Base-by-base conservation (phyloP, 148 eudicot species). In the Chenopodium formosanum region DNA sequence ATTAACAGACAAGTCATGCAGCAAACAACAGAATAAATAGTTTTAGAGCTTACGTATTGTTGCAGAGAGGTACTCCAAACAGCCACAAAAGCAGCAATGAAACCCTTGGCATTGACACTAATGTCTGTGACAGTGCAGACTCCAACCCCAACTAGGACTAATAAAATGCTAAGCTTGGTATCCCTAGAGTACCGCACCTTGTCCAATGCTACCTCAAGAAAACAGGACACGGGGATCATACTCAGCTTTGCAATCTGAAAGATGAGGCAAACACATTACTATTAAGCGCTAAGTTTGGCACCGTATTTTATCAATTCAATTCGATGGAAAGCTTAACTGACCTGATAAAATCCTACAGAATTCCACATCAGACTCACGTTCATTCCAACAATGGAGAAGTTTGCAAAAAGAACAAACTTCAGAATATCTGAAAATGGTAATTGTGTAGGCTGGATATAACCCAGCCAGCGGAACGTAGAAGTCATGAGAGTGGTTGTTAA, bases 321-420 rank as follows among this genome's bases (percentile, higher is more conserved):
- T 71, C 17, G 62, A 79, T 34, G 20, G 27, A 46, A 67, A 65
- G 32, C 70, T 73, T 50, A 68, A 84, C 81, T 83, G 22, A 90
- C 97, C 97, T 91, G 94, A 86, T 91, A 91, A 69, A 93, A 93
- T 77, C 97, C 97, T 65, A 92, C 94, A 27, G 97, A 93, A 80
- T 93, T 93, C 97, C 97, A 92, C 97, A 92, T 91, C 81, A 91
- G 86, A 81, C 97, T 92, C 64, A 92, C 94, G 7, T 92, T 92
- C 94, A 91, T 91, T 52, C 97, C 97, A 74, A 92, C 97, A 73
- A 92, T 91, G 25, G 94, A 93, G 84, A 93, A 93, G 82, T 91
- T 93, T 23, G 97, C 92, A 82, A 91, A 93, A 34, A 93, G 69
- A 82, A 91, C 92, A 82, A 90, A 93, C 73, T 89, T 93, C 78